Evolutionary conservation across 768 basidiomycete genomes (phyloP).

Genomic region (Erythrobasidium yunnanense): DNA sequence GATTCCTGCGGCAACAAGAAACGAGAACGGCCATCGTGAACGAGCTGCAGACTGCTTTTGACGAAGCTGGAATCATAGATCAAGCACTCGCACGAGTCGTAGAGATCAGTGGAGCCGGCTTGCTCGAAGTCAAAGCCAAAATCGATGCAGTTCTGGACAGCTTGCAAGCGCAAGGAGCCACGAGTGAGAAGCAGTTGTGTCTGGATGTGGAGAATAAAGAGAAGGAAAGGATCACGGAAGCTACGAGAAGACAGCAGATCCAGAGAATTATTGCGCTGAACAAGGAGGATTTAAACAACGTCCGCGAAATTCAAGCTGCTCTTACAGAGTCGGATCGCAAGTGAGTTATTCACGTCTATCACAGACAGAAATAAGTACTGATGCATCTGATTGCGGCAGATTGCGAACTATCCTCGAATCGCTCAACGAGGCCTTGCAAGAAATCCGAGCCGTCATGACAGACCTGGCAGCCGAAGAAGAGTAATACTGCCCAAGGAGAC

Average conservation of each 20-base stretch:
- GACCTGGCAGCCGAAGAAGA: background rate
- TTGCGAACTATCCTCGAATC: background rate
- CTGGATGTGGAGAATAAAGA: conserved; percentile 5
- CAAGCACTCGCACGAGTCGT: conserved; percentile 1
- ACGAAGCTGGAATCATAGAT: conserved; percentile 7
- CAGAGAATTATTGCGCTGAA: conserved; percentile 1
- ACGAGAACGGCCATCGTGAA: conserved; percentile 5
- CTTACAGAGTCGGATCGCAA: background rate
- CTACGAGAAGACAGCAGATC: conserved; percentile 6
- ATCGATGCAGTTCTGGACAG: background rate
- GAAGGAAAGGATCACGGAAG: conserved; percentile 2
- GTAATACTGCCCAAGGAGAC: background rate
- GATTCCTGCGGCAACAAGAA: conserved; percentile 11
- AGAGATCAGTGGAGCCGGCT: conserved; percentile 1
- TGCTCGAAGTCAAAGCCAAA: conserved; percentile 18
- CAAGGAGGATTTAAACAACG: background rate
- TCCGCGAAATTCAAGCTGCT: background rate
- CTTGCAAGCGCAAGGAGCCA: background rate
- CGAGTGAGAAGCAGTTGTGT: background rate
- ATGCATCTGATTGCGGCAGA: background rate
- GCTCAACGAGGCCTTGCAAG: conserved; percentile 15
- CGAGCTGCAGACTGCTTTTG: conserved; percentile 15
- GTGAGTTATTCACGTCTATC: background rate
- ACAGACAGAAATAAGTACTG: background rate
- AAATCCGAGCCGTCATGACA: conserved; percentile 13